A percentile compares a stretch with the other conserved stretches of the same genome.
Evolutionary conservation across 345 rosid genomes (phyloP).

Genomic region (Sonneratia caseolaris): DNA sequence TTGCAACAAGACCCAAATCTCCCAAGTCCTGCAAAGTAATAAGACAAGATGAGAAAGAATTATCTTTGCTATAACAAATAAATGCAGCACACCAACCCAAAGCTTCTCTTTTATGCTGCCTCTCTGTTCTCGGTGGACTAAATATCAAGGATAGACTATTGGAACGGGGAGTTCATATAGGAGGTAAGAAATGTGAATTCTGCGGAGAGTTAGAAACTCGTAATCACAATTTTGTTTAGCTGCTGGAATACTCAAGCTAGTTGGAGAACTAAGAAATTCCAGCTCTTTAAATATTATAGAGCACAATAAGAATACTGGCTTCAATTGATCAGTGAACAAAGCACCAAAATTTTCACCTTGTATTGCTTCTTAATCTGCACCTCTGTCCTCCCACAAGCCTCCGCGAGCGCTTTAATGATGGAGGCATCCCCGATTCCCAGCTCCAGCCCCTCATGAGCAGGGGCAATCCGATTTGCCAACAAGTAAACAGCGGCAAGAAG

Average conservation of each 20-base stretch:
- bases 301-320: not conserved
- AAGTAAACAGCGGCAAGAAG: conserved; percentile 61
- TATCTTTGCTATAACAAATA: not conserved
- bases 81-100: not conserved
- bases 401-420: conserved; percentile 69
- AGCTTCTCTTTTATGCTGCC: too few relatives aligned
- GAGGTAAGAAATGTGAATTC: too few relatives aligned
- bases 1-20: conserved; percentile 92
- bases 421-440: conserved; percentile 80
- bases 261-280: not conserved
- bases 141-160: too few relatives aligned
- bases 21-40: conserved; percentile 48
- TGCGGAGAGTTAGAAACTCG: too few relatives aligned
- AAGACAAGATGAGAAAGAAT: not conserved
- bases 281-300: not conserved
- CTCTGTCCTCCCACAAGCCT: conserved; percentile 84
- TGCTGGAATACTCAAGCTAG: too few relatives aligned
- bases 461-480: conserved; percentile 65
- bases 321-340: not conserved
- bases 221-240: too few relatives aligned
- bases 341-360: conserved; percentile 30
- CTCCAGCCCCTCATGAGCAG: conserved; percentile 90
- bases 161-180: too few relatives aligned
- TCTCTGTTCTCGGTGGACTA: too few relatives aligned
- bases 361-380: conserved; percentile 52